Conservation (phyloP, 1,284 basidiomycete species). For the Papiliotrema laurentii region DNA sequence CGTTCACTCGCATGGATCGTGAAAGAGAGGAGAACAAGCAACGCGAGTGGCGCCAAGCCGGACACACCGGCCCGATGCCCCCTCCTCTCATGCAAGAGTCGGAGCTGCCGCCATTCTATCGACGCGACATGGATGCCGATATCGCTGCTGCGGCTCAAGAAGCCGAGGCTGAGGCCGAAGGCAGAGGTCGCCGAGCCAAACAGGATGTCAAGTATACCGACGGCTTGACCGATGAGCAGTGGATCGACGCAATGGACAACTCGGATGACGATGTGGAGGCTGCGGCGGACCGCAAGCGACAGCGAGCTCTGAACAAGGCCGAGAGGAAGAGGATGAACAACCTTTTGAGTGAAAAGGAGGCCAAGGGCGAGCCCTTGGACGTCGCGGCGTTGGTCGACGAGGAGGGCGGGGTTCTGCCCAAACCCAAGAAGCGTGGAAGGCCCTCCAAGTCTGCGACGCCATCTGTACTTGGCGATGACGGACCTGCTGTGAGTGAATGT, state of each 20-base stretch:
- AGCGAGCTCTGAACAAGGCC: slow-evolving; percentile 26
- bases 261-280: slow-evolving; percentile 71
- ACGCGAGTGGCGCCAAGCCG: slow-evolving; percentile 67
- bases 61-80: slow-evolving; percentile 74
- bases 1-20: slow-evolving; percentile 82
- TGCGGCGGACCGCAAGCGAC: slow-evolving; percentile 37
- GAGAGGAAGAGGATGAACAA: slow-evolving; percentile 41
- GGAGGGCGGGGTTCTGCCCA: slow-evolving; percentile 5
- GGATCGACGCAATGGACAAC: slow-evolving; percentile 81
- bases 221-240: slow-evolving; percentile 89
- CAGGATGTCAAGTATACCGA: slow-evolving; percentile 90
- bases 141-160: slow-evolving; percentile 50
- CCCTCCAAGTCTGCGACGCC: slow-evolving; percentile 39
- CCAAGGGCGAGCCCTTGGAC: slow-evolving; percentile 38
- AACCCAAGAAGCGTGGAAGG: slow-evolving; percentile 37
- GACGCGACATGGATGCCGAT: slow-evolving; percentile 53
- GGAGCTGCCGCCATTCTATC: slow-evolving; percentile 91
- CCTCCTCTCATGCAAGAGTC: slow-evolving; percentile 76
- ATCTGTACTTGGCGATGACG: slow-evolving; percentile 35
- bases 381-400: slow-evolving; percentile 21
- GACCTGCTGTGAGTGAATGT: slow-evolving; percentile 24
- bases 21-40: slow-evolving; percentile 70
- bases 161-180: slow-evolving; percentile 69
- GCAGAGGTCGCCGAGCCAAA: slow-evolving; percentile 76
- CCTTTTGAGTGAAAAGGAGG: slow-evolving; percentile 35